These are phyloP conservation scores for Theileria annulata DNA, from an alignment of 169 alveolate species.

Conservation along the genomic window DNA sequence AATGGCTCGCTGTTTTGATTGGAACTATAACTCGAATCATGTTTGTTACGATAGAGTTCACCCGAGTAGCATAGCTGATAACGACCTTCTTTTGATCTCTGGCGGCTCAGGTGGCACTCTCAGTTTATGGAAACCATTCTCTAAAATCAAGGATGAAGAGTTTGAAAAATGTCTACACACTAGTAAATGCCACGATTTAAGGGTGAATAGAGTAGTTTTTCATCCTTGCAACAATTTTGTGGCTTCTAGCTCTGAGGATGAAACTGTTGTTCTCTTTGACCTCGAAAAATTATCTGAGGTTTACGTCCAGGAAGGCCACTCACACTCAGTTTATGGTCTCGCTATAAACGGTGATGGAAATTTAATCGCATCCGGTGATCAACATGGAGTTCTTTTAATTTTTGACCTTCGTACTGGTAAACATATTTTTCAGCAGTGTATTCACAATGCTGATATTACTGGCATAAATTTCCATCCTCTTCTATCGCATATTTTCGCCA, in stretches of 20 bases:
- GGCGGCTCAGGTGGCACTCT: conserved; percentile 74
- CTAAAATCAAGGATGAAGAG: conserved; percentile 8
- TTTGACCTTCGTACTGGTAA: conserved; percentile 78
- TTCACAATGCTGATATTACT: conserved; percentile 74
- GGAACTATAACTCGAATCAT: conserved; percentile 69
- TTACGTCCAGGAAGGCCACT: conserved; percentile 80
- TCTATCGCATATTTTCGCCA: conserved; percentile 70
- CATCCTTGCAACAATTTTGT: conserved; percentile 70
- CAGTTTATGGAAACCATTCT: conserved; percentile 73
- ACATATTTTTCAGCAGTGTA: conserved; percentile 68
- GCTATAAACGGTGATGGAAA: conserved; percentile 77
- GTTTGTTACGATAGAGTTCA: conserved; percentile 51
- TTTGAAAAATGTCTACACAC: conserved; percentile 47
- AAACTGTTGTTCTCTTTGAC: conserved; percentile 73
- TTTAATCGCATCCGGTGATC: conserved; percentile 74
- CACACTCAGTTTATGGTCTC: conserved; percentile 67
- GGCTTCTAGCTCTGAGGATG: conserved; percentile 72
- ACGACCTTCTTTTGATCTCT: conserved; percentile 65
- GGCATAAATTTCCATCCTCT: conserved; percentile 76
- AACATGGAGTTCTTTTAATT: conserved; percentile 72
- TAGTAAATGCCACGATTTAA: conserved; percentile 66
- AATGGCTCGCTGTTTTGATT: conserved; percentile 73
- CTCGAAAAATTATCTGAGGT: conserved; percentile 64
- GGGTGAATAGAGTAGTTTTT: conserved; percentile 72
- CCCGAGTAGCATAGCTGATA: conserved; percentile 45